A percentile compares a stretch with the other conserved stretches of the same genome.
These are phyloP conservation scores for Adansonia gregorii DNA, from an alignment of 441 rosid genomes.

Conservation along the genomic window DNA sequence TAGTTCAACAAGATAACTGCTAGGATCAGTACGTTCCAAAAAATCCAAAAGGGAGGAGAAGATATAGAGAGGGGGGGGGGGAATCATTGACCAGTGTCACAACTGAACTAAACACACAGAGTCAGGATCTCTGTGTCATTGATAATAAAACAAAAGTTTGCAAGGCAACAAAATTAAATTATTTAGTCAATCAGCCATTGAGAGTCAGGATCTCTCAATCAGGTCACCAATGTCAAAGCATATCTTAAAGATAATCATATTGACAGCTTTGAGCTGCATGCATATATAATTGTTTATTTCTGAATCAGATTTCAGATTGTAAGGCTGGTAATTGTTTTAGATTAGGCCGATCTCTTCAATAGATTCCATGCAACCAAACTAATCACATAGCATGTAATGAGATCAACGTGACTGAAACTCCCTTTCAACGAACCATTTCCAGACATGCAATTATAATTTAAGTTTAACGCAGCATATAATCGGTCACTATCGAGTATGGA, in stretches of 20 bases:
- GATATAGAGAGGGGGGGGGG: background rate
- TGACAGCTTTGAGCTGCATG: background rate
- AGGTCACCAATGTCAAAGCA: background rate
- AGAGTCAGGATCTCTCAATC: background rate
- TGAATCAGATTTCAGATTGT: conserved; percentile 2
- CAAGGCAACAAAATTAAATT: background rate
- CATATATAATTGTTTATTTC: background rate
- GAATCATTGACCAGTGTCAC: background rate
- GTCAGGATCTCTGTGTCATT: background rate
- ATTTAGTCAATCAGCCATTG: background rate
- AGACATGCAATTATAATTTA: background rate
- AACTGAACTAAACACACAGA: conserved; percentile 4
- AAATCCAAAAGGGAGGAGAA: background rate
- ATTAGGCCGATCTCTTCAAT: background rate
- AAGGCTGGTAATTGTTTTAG: background rate
- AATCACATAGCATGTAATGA: background rate
- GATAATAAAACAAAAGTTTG: background rate
- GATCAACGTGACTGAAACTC: background rate
- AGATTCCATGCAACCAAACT: background rate
- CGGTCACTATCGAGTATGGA: background rate
- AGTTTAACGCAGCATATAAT: background rate
- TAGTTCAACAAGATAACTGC: background rate
- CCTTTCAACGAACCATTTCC: too few species aligned
- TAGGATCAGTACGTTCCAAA: background rate
- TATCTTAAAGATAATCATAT: background rate